Base-by-base conservation (phyloP, 345 rosid species). In the Bretschneidera sinensis region DNA sequence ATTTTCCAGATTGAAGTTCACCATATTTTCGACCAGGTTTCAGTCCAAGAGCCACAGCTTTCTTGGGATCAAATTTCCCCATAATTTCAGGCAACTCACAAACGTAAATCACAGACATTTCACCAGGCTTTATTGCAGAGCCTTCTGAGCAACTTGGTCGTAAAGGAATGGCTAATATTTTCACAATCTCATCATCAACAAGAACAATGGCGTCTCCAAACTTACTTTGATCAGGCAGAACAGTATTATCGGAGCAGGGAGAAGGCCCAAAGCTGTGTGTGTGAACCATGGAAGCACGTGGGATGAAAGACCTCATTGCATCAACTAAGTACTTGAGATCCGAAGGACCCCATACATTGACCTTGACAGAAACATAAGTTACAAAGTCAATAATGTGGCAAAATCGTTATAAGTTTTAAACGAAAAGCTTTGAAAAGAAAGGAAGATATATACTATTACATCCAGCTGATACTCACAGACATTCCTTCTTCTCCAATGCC, bases 271-370 rank as follows among this genome's bases (percentile, higher is more conserved):
- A 92, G 70, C 95, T 77, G 49, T 66, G 77, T 7, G 99, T 83
- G 61, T 92, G 90, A 76, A 92, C 95, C 99, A 90, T 92, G 55
- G 99, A 86, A 58, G 97, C 96, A 65, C 86, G 92, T 59, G 97
- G 97, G 74, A 87, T 85, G 74, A 92, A 92, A 48, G 84, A 87
- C 71, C 77, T 87, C 99, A 92, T 90, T 24, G 97, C 99, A 77
- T 88, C 83, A 57, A 89, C 90, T 69, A 92, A 74, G 62, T 76
- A 80, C 62, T 87, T 78, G 48, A 92, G 90, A 86, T 92, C 94
- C n/a, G 95, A 92, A 55, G 97, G 96, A 45, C 99, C 99, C 90
- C 99, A 92, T 50, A 92, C 60, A 58, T 92, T 92, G 67, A 92
- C 95, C 99, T 89, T 74, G 51, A 61, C 55, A 78, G 54, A 15